Conservation (phyloP, 495 filamentous ascomycete species). For the Baudoinia panamericana region DNA sequence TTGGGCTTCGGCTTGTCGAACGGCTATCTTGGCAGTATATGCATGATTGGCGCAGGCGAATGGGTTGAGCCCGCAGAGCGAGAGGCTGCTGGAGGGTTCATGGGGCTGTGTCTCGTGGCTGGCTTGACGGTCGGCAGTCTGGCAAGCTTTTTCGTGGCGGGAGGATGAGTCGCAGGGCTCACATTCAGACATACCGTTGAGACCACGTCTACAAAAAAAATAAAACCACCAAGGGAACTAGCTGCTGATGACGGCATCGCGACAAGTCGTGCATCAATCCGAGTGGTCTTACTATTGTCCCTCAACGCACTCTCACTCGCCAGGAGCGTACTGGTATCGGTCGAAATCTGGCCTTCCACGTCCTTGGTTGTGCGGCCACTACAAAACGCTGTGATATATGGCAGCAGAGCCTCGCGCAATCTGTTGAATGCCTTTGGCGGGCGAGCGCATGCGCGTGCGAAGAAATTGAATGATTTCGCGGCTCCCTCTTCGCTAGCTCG, state of each 20-base stretch:
- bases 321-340: constrained; percentile 4
- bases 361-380: constrained; percentile 2
- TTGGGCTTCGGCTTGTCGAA: constrained; percentile 71
- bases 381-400: neutral
- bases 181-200: neutral
- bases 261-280: constrained; percentile 8
- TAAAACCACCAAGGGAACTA: constrained; percentile 45
- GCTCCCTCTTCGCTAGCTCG: constrained; percentile 4
- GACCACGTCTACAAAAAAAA: neutral
- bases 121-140: constrained; percentile 78
- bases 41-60: constrained; percentile 79
- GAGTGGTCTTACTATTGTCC: neutral
- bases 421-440: constrained; percentile 4
- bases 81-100: constrained; percentile 84
- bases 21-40: constrained; percentile 68
- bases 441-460: constrained; percentile 3
- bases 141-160: constrained; percentile 64
- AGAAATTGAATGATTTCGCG: constrained; percentile 1
- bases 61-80: constrained; percentile 68
- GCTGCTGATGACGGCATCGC: constrained; percentile 31
- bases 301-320: constrained; percentile 1
- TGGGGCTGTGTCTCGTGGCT: constrained; percentile 75
- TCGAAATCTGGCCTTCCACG: constrained; percentile 5
- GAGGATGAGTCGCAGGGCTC: constrained; percentile 10
- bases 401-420: constrained; percentile 7